Base-by-base conservation (phyloP, 139 green algal genomes). In the Ulvella scutata region DNA sequence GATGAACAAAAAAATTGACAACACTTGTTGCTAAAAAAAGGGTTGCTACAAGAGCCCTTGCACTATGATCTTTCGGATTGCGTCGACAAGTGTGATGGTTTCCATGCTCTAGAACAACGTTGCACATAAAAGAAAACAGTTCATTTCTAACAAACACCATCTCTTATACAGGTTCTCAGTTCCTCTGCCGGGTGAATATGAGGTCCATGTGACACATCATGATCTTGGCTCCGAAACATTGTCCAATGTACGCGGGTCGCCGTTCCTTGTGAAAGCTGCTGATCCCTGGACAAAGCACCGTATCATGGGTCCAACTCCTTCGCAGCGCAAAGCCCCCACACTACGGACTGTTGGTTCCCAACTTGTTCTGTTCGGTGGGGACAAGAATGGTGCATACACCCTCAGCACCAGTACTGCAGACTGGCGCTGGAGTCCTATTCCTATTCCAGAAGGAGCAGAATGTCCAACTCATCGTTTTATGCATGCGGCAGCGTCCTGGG, bases 261-360 rank as follows among this genome's bases (percentile, higher is more conserved):
- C 91, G 28, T 96, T 95, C 81, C 81, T 23, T 4, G 82, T 93
- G 0, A 51, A 82, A 9, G 85, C 75, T 61, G 36, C 43, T 4
- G 87, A 93, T 75, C 87, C 89, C 10, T 94, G 87, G 89, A 81
- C 61, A 67, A 85, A 81, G 76, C 84, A 87, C 78, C 75, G 84
- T 23, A 76, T 92, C 28, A 73, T 87, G 38, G 91, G 91, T 4
- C 6, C 77, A 0, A 72, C 82, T 26, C 91, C 91, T 4, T 43
- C 79, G 29, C 83, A 82, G 61, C 85, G 86, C 77, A 88, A 88
- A 75, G 88, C 85, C n/a, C 51, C 76, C 20, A 83, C 72, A 4
- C 61, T 92, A 33, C 43, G 44, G 1, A 60, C 77, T 0, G 9
- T 93, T 3, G 85, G 79, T 36, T 75, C 72, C 7, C 76, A 90